phyloP scores from a whole-genome alignment of 2,329 filamentous ascomycete species.

The Cercospora zeae-maydis region DNA sequence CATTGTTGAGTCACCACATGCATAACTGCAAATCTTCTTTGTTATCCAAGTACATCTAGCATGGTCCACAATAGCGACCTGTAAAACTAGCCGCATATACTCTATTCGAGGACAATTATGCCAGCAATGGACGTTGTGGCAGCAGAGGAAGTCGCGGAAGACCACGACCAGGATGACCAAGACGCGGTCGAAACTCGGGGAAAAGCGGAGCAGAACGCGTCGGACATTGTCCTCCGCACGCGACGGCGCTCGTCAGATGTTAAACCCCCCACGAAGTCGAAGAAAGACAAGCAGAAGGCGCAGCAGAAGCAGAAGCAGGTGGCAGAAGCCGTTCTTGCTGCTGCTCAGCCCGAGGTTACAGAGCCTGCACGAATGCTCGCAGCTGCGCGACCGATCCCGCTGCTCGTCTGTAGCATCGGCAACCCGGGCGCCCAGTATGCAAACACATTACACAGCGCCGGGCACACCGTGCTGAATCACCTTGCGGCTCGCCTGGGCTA shows the following conservation, averaged over 20 bases:
- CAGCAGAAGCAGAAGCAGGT: slow-evolving; percentile 10
- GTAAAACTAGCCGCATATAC: neutral
- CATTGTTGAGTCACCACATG: neutral
- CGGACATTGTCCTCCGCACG: slow-evolving; percentile 5
- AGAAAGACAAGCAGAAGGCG: slow-evolving; percentile 8
- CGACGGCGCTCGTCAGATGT: slow-evolving; percentile 15
- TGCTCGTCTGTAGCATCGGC: slow-evolving; percentile 82
- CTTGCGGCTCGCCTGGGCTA: slow-evolving; percentile 51
- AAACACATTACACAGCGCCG: slow-evolving; percentile 80
- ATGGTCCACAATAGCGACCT: neutral
- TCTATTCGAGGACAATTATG: neutral
- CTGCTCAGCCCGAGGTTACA: neutral
- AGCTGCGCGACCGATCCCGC: slow-evolving; percentile 39
- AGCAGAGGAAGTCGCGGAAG: neutral
- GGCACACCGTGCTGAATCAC: slow-evolving; percentile 69
- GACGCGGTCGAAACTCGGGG: neutral
- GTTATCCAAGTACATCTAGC: neutral
- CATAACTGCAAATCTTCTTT: neutral
- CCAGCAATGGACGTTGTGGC: neutral
- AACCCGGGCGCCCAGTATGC: slow-evolving; percentile 70
- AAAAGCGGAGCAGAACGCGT: neutral
- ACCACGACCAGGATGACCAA: neutral
- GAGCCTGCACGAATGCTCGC: slow-evolving; percentile 13
- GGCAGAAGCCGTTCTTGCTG: neutral
- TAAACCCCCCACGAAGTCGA: slow-evolving; percentile 9